These are phyloP conservation scores for Curvularia hawaiiensis DNA, from an alignment of 2,329 filamentous ascomycete species.

Conservation along the genomic window DNA sequence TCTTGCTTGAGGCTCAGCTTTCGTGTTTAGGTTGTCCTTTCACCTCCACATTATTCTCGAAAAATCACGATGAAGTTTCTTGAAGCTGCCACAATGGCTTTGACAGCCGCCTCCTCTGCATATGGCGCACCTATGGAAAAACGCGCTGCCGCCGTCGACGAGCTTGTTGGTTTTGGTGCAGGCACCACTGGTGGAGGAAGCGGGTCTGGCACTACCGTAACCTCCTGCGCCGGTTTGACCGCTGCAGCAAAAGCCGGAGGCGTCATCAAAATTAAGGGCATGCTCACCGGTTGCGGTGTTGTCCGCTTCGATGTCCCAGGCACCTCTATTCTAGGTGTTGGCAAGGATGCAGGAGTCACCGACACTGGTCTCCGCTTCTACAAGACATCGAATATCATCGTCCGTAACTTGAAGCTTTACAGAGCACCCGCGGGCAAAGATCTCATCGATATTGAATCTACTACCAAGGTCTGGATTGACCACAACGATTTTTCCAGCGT, in stretches of 20 bases:
- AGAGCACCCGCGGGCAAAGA: constrained; percentile 63
- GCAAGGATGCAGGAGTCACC: constrained; percentile 46
- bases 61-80: constrained; percentile 35
- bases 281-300: constrained; percentile 40
- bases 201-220: constrained; percentile 62
- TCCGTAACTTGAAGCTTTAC: constrained; percentile 66
- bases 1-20: constrained; percentile 10
- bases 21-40: background rate
- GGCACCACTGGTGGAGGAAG: constrained; percentile 62
- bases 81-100: constrained; percentile 27
- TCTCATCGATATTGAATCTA: constrained; percentile 63
- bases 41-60: background rate
- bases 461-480: constrained; percentile 66
- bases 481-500: constrained; percentile 69
- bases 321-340: constrained; percentile 48
- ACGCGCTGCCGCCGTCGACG: constrained; percentile 36
- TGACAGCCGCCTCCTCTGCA: constrained; percentile 36
- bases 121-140: constrained; percentile 30
- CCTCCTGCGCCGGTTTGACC: constrained; percentile 56
- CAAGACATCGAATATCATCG: constrained; percentile 62
- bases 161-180: constrained; percentile 54
- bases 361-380: constrained; percentile 61
- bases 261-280: constrained; percentile 43
- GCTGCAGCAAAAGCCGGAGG: constrained; percentile 51
- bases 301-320: constrained; percentile 29